Base-by-base conservation (phyloP, 73 alveolate genomes). In the Paramecium octaurelia region DNA sequence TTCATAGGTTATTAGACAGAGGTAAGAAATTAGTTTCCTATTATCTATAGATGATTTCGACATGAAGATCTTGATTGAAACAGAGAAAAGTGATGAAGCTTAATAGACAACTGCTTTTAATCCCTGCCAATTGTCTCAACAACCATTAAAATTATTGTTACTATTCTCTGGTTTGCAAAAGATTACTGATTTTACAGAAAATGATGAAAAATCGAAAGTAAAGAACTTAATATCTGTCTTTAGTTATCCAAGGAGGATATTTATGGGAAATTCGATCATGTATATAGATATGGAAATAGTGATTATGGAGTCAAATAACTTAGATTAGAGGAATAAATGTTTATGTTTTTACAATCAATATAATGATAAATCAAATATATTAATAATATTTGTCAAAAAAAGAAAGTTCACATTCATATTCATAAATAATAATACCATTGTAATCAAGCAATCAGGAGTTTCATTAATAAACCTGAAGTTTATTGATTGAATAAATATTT, bases 171-270 rank as follows among this genome's bases (percentile, higher is more conserved):
- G 87, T 36, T 73, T 36, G 34, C 23, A 73, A 36, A 73, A 23
- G 21, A 73, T 73, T 1, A 73, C 87, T 12, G 46, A 73, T 43
- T 73, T 73, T 18, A 43, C 87, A 29, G 87, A 73, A 36, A 73
- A 73, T 73, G 87, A 73, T 38, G 87, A 73, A 36, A 73, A 73
- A 36, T 34, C 87, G 6, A 73, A 73, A 73, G 57, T 73, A 73
- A 35, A 24, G 1, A 12, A 8, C 14, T 64, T 58, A 40, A 40
- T 40, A 40, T 14, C 21, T 16, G 11, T 11, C 11, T 23, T 27
- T 31, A 64, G 84, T 64, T 64, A 64, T 64, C 84, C 4, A 64
- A 36, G 0, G 59, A 31, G 7, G 57, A 73, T 20, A 73, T 73
- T 4, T 73, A 73, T 38, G 87, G 46, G 6, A 35, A 73, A 20